These are phyloP conservation scores for Naematelia encephala DNA, from an alignment of 768 basidiomycete species.

Conservation along the genomic window DNA sequence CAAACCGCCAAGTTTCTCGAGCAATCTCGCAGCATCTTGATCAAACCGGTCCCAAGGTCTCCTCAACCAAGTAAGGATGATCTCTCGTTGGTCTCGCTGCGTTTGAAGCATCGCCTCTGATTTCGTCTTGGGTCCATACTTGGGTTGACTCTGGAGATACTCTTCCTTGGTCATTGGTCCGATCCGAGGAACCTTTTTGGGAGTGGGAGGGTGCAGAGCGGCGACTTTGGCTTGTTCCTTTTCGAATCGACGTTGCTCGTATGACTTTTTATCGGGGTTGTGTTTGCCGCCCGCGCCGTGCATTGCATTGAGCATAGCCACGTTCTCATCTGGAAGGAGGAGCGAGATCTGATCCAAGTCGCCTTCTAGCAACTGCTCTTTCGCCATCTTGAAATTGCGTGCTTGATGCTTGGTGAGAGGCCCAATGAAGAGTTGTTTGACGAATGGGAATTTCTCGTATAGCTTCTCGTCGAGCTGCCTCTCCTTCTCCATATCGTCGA, in stretches of 20 bases:
- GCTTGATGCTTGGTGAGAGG: conserved; percentile 39
- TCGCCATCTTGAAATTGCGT: conserved; percentile 21
- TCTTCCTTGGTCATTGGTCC: conserved; percentile 35
- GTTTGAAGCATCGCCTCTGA: conserved; percentile 21
- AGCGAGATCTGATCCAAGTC: conserved; percentile 28
- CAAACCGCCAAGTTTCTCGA: conserved; percentile 25
- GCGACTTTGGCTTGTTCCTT: conserved; percentile 34
- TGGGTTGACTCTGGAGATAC: conserved; percentile 23
- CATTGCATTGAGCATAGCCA: background rate
- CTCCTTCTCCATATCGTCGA: conserved; percentile 13
- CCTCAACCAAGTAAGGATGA: conserved; percentile 34
- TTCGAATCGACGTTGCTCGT: conserved; percentile 28
- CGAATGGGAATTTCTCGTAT: conserved; percentile 32
- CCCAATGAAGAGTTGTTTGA: conserved; percentile 40
- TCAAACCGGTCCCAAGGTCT: conserved; percentile 37
- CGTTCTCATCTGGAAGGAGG: conserved; percentile 31
- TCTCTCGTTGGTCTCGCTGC: conserved; percentile 35
- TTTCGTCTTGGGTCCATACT: conserved; percentile 31
- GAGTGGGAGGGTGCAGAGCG: background rate
- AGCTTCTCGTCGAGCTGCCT: conserved; percentile 23
- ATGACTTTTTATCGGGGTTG: conserved; percentile 13
- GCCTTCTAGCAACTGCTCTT: conserved; percentile 28
- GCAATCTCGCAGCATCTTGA: conserved; percentile 31
- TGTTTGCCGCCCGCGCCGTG: background rate
- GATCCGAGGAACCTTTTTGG: conserved; percentile 6